Percentiles rank a stretch among this genome's conserved stretches.
Conservation (phyloP, 2,329 filamentous ascomycete genomes). For the Epichloe typhina region DNA sequence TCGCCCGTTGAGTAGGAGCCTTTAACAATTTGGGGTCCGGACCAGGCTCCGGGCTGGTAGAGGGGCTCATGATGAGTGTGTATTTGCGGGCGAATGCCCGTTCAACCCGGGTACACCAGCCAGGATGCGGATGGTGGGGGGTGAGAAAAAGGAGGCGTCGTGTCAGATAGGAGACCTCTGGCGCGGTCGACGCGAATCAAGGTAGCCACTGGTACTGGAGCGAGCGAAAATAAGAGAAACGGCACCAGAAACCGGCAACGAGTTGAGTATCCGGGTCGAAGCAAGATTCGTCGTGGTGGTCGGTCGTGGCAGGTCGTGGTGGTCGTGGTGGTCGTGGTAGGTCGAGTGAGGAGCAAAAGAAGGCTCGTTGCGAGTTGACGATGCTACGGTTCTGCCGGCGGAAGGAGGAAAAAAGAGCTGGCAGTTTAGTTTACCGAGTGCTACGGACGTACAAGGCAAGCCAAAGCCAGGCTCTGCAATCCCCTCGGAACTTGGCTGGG, state of each 20-base stretch:
- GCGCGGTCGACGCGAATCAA: constrained; percentile 5
- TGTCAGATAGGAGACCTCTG: background rate
- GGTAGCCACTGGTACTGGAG: background rate
- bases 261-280: background rate
- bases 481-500: background rate
- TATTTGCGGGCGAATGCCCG: constrained; percentile 26
- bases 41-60: constrained; percentile 15
- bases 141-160: background rate
- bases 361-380: background rate
- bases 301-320: background rate
- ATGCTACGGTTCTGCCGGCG: background rate
- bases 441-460: background rate
- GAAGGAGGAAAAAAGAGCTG: background rate
- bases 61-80: constrained; percentile 21
- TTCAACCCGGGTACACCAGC: constrained; percentile 24
- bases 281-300: background rate
- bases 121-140: constrained; percentile 16
- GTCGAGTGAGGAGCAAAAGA: background rate
- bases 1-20: constrained; percentile 54
- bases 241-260: background rate
- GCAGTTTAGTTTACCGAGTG: background rate
- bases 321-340: background rate
- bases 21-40: constrained; percentile 11
- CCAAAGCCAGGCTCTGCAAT: background rate
- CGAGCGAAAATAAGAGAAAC: background rate